A percentile compares a stretch with the other conserved stretches of the same genome.
Evolutionary conservation across 1,284 basidiomycete species (phyloP).

Genomic region (Boletellus deceptivus): DNA sequence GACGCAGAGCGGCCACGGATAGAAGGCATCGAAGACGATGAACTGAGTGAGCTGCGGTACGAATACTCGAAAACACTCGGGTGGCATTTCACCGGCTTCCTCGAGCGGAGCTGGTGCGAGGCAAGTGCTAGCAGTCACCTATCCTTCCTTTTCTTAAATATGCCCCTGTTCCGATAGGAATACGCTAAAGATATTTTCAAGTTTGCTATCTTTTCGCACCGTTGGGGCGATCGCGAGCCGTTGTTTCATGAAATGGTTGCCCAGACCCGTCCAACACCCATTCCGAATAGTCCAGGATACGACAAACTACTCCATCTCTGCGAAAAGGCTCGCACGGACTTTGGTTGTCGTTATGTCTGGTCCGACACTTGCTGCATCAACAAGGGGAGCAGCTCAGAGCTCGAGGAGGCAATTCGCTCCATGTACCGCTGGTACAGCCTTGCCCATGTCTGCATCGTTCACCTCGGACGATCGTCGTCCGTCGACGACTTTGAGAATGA

Average conservation of each 20-base stretch:
- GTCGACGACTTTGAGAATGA: constrained; percentile 14
- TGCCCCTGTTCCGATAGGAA: too few relatives aligned
- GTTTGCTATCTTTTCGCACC: constrained; percentile 22
- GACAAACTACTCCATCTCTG: constrained; percentile 16
- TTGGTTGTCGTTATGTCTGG: constrained; percentile 17
- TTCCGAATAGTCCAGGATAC: constrained; percentile 5
- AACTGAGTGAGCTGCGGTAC: too few relatives aligned
- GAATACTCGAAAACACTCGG: too few relatives aligned
- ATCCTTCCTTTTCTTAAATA: too few relatives aligned
- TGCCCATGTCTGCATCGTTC: constrained; percentile 19
- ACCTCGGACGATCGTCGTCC: constrained; percentile 11
- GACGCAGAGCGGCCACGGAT: constrained; percentile 7
- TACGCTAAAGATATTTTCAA: constrained; percentile 3
- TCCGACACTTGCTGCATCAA: constrained; percentile 27
- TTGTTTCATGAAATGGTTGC: constrained; percentile 3
- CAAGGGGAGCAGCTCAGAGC: constrained; percentile 21
- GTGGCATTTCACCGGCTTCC: too few relatives aligned
- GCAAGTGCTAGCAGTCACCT: neutral
- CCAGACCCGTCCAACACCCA: neutral
- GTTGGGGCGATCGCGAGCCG: constrained; percentile 20
- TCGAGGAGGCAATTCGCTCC: constrained; percentile 26
- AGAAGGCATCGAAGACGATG: neutral
- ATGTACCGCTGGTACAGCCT: constrained; percentile 23
- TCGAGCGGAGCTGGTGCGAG: too few relatives aligned
- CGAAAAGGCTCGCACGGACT: constrained; percentile 7